Percentiles rank a stretch among this genome's conserved stretches.
Evolutionary conservation across 768 basidiomycete species (phyloP).

Genomic region (Mycena rebaudengoi): DNA sequence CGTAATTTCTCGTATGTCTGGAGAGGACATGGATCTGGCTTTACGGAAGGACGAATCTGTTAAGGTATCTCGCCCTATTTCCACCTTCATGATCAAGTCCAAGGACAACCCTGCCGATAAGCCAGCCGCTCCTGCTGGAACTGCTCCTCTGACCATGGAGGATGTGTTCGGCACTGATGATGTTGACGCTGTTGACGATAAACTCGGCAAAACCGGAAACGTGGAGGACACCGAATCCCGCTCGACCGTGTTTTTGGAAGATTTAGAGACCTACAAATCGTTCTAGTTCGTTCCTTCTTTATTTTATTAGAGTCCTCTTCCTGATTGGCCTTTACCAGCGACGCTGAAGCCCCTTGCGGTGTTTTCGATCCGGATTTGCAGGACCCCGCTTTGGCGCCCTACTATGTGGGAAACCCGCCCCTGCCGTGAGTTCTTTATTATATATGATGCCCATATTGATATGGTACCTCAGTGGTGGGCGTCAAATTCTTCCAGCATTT

Average conservation of each 20-base stretch:
- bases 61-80: too few relatives aligned
- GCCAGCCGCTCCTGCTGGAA: too few relatives aligned
- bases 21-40: too few relatives aligned
- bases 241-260: neutral
- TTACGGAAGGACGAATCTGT: too few relatives aligned
- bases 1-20: too few relatives aligned
- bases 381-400: neutral
- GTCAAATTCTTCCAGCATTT: neutral
- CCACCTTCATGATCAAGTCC: too few relatives aligned
- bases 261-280: neutral
- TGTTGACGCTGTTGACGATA: neutral
- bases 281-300: neutral
- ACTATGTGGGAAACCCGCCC: neutral
- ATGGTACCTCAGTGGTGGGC: neutral
- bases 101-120: too few relatives aligned
- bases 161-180: neutral
- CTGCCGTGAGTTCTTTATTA: neutral
- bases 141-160: neutral
- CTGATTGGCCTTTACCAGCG: neutral
- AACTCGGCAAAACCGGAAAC: too few relatives aligned
- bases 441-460: neutral
- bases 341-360: neutral
- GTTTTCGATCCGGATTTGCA: neutral
- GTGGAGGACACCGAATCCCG: neutral
- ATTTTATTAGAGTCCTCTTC: neutral